A percentile compares a stretch with the other conserved stretches of the same genome.
phyloP scores from a whole-genome alignment of 2,329 filamentous ascomycete genomes.

The Paecilomyces sp. region DNA sequence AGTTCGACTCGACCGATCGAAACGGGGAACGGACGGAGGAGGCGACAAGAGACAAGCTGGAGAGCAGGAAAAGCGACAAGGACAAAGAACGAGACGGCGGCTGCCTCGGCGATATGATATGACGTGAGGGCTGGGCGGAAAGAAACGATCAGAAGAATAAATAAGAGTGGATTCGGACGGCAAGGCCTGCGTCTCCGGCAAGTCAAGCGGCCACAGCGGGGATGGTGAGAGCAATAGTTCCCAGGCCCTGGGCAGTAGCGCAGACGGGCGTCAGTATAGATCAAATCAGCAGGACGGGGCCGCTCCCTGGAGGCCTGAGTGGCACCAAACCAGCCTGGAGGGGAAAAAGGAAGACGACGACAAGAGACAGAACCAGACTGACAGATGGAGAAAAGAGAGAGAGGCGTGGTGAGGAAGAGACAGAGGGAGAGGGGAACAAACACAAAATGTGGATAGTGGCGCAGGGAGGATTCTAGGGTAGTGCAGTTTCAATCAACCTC shows the following conservation, averaged over 20 bases:
- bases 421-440: constrained; percentile 1
- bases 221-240: constrained; percentile 2
- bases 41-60: background rate
- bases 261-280: constrained; percentile 14
- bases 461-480: background rate
- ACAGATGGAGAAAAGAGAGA: too few relatives aligned
- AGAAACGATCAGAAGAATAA: constrained; percentile 5
- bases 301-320: background rate
- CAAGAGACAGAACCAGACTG: too few relatives aligned
- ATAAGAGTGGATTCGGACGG: constrained; percentile 4
- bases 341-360: background rate
- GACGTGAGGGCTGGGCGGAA: background rate
- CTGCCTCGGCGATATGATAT: constrained; percentile 1
- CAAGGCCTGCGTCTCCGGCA: background rate
- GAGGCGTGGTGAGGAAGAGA: too few relatives aligned
- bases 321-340: background rate
- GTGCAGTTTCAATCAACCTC: background rate
- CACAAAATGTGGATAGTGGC: background rate
- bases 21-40: constrained; percentile 2
- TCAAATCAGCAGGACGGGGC: constrained; percentile 7
- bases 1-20: constrained; percentile 1
- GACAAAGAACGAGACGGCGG: background rate
- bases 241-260: constrained; percentile 12
- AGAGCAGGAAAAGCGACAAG: background rate
- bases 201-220: constrained; percentile 3